Conservation (phyloP, 441 rosid genomes). For the Eutrema salsugineum region DNA sequence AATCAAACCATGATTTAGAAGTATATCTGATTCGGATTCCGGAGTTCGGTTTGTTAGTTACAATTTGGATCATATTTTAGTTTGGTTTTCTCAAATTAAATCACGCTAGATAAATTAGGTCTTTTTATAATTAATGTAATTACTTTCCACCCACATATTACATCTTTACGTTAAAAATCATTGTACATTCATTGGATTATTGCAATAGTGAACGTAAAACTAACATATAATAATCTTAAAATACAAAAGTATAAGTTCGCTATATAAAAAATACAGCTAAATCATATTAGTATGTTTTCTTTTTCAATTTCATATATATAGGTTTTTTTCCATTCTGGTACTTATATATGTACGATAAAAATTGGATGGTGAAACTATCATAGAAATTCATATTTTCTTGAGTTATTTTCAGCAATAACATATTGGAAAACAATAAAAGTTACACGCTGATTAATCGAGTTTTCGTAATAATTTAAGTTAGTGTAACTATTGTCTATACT, state of each 20-base stretch:
- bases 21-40: not conserved
- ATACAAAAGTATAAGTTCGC: not conserved
- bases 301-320: not conserved
- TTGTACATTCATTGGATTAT: no score
- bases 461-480: not conserved
- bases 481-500: not conserved
- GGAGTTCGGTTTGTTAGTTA: constrained; percentile 16
- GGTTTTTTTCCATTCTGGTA: not conserved
- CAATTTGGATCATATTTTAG: not conserved
- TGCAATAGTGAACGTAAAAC: no score
- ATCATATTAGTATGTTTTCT: not conserved
- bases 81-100: not conserved
- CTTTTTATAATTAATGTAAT: no score
- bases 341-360: not conserved
- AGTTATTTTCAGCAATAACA: no score
- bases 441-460: not conserved
- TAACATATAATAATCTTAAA: no score
- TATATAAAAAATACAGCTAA: not conserved
- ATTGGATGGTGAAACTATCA: not conserved
- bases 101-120: not conserved
- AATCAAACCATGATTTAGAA: not conserved
- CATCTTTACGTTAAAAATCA: no score
- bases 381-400: not conserved
- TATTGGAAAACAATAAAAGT: no score
- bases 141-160: no score